Base-by-base conservation (phyloP, 352 stramenopile species). In the Phytophthora fragariaefolia region DNA sequence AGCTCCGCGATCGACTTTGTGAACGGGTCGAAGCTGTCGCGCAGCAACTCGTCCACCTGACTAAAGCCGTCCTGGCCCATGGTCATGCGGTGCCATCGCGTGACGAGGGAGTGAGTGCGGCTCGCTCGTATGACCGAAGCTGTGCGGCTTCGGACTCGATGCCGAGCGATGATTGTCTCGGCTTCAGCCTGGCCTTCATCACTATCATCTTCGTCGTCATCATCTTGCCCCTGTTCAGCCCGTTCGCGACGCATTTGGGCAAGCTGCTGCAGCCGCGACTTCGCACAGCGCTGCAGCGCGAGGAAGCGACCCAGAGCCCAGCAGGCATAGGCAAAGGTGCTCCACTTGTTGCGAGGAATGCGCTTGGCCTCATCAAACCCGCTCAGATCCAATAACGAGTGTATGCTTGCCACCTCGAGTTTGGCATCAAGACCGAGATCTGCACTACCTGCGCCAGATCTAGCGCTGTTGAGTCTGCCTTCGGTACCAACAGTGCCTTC, bases 331-430 rank as follows among this genome's bases (percentile, higher is more conserved):
- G 82, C 80, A 66, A 91, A 93, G 8, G 82, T 91, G 61, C 80
- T 93, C 81, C 82, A 91, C 50, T 89, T 91, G 58, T 90, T 91
- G 1, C 77, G 78, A 17, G 79, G 78, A 20, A 90, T 74, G 24
- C 78, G 61, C 47, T 89, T 93, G 9, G 66, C 73, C 32, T 92
- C 82, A 34, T 91, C 82, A 50, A 90, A 93, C 18, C 82, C 81
- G 24, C 77, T 89, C 17, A 77, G 73, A 40, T 89, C 82, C 2
- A 90, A 68, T 15, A 93, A 49, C 0, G 81, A 91, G 46, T 91
- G 82, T 1, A 93, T 83, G 40, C 76, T 91, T 17, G 85, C 83
- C 38, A 91, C 83, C 26, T 89, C 82, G 30, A 80, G 69, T 27
- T 89, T 89, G 20, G 71, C 60, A 43, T 68, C 78, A 24, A 60